Base-by-base conservation (phyloP, 225 moss, liverwort and hornwort species). In the Straminergon stramineum region DNA sequence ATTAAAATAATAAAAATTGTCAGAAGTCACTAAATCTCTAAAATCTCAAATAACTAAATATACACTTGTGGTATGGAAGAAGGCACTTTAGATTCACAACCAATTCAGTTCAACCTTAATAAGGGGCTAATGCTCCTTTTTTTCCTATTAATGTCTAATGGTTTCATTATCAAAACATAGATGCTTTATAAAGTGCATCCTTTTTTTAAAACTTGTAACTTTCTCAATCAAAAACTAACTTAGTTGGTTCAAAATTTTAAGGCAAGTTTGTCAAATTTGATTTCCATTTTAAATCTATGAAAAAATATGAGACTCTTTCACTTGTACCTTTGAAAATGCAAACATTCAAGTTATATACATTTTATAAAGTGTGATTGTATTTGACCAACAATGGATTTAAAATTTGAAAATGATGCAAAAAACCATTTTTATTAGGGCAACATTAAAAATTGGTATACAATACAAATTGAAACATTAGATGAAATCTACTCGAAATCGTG, bases 51-150 rank as follows among this genome's bases (percentile, higher is more conserved):
- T 73, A 73, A 73, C 3, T 73, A 2, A 73, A 27, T 73, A 43
- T 9, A 5, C 2, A 39, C 6, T 43, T 27, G 27, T 3, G 0
- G 2, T 26, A 41, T 8, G 1, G 10, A 67, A 67, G 3, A 41
- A 71, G 24, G 8, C 15, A 7, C 8, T 70, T 24, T 1, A 15
- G 2, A 39, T 2, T 9, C 0, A 15, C 15, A 26, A 41, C 26
- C 41, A 15, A 26, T 41, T 71, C 70, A 70, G 24, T 70, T 70
- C 41, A 41, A 41, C 23, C n/a, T n/a, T n/a, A n/a, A 7, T 69
- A n/a, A 69, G 11, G 66, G 10, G 34, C 19, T 66, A 18, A 17
- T 34, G 17, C 34, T 9, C 18, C 35, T 1, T 66, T 34, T 14
- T 66, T 66, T 18, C 5, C 10, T 10, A 66, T 35, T 34, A 10